Evolutionary conservation across 176 grass and related monocot genomes (phyloP).

Genomic region (Alloteropsis semialata): DNA sequence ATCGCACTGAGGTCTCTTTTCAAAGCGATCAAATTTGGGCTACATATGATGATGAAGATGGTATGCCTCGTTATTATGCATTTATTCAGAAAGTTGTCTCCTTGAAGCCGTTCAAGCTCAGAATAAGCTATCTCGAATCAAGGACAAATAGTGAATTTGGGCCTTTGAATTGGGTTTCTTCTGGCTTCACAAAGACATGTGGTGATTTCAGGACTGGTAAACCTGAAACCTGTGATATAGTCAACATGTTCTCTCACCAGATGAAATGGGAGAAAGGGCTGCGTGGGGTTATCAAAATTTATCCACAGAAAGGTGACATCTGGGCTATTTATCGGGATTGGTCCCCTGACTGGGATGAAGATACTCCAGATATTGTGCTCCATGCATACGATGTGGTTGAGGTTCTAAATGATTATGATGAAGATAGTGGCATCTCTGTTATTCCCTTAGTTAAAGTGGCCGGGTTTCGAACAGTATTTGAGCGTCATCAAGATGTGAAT

Average conservation of each 20-base stretch:
- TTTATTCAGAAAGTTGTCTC: constrained; percentile 61
- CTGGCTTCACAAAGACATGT: constrained; percentile 66
- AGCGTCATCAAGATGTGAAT: constrained; percentile 28
- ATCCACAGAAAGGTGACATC: constrained; percentile 63
- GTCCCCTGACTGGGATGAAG: constrained; percentile 54
- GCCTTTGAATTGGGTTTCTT: constrained; percentile 48
- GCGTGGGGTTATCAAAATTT: constrained; percentile 56
- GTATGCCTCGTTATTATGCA: constrained; percentile 67
- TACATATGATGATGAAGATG: constrained; percentile 74
- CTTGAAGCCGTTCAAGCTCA: constrained; percentile 51
- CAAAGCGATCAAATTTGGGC: constrained; percentile 59
- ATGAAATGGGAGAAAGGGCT: constrained; percentile 57
- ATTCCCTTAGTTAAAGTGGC: constrained; percentile 51
- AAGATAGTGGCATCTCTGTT: constrained; percentile 49
- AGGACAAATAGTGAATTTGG: constrained; percentile 59
- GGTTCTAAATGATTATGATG: constrained; percentile 47
- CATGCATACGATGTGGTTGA: constrained; percentile 61
- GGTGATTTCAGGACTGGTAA: constrained; percentile 54
- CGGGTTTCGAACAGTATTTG: constrained; percentile 56
- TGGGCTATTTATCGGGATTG: constrained; percentile 67
- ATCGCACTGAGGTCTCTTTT: constrained; percentile 48
- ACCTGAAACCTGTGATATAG: constrained; percentile 44
- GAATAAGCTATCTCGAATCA: constrained; percentile 54
- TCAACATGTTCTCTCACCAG: constrained; percentile 71
- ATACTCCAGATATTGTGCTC: constrained; percentile 52